A percentile compares a stretch with the other conserved stretches of the same genome.
Conservation (phyloP, 1,139 yeast species). For the Magnusiomyces ingens region DNA sequence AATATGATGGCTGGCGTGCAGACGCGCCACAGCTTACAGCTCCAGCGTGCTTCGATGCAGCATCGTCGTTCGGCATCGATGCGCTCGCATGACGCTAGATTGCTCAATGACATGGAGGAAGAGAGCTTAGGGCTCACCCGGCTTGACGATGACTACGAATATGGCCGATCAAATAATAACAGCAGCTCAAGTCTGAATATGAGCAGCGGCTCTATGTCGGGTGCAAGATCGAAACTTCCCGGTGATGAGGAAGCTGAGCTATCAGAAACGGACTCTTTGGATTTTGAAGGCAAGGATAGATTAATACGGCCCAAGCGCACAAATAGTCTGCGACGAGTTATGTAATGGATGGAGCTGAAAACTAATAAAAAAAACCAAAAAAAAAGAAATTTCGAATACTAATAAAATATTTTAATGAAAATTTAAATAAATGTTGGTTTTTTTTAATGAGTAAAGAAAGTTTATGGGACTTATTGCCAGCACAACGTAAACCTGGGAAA, state of each 20-base stretch:
- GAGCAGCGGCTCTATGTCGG: neutral
- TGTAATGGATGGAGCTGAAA: neutral
- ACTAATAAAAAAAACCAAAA: too few species aligned
- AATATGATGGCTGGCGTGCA: slow-evolving; percentile 83
- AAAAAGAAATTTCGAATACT: too few species aligned
- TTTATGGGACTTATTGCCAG: too few species aligned
- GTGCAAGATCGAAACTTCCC: neutral
- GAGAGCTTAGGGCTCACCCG: slow-evolving; percentile 32
- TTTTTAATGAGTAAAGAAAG: too few species aligned
- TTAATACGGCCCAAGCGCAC: slow-evolving; percentile 4
- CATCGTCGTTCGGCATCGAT: slow-evolving; percentile 31
- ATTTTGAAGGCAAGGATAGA: slow-evolving; percentile 3
- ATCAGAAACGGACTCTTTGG: slow-evolving; percentile 2
- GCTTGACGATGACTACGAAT: slow-evolving; percentile 28
- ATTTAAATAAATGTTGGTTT: too few species aligned
- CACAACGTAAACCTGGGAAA: too few species aligned
- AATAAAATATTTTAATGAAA: too few species aligned
- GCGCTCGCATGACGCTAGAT: slow-evolving; percentile 28
- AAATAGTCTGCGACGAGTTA: slow-evolving; percentile 2
- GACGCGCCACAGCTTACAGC: slow-evolving; percentile 46
- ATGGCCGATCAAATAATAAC: slow-evolving; percentile 1
- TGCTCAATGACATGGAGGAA: slow-evolving; percentile 28
- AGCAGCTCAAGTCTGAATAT: neutral
- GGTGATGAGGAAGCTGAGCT: neutral
- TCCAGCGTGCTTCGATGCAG: slow-evolving; percentile 36